Base-by-base conservation (phyloP, 768 basidiomycete genomes). In the Psilocybe subaeruginosa region DNA sequence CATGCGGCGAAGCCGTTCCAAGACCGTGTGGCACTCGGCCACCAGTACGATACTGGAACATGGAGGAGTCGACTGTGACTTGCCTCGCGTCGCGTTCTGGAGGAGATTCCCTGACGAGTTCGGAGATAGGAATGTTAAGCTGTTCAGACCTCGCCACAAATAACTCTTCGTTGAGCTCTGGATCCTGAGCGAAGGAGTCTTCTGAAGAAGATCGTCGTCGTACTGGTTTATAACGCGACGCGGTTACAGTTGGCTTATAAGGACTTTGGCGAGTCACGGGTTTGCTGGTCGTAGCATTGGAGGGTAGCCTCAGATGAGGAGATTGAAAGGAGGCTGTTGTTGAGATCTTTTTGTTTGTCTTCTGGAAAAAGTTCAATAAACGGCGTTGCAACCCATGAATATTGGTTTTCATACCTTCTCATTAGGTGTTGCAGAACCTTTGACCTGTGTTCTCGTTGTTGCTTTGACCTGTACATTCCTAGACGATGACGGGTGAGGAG, bases 181-280 rank as follows among this genome's bases (percentile, higher is more conserved):
- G 62, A 37, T 78, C 77, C 35, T 79, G 83, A 43, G 80, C 86
- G 61, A 91, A 89, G 2, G 89, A 90, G 69, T 90, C 88, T 69
- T 84, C 80, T 3, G 87, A 87, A 8, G 72, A 69, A 43, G 68
- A 62, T 4, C 64, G 66, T 29, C 61, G 68, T 35, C 58, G 61
- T 9, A 58, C 60, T 49, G 57, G 65, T 59, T 63, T 67, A 59
- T 69, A 66, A 30, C 69, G 68, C 35, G 65, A 63, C 16, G 63
- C 54, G 17, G 49, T 35, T 23, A 56, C 16, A 4, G 63, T 61
- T n/a, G 64, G 56, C 54, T 67, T 70, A 66, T 67, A 63, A 41
- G 66, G 58, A 35, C 52, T 65, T 49, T 66, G 63, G 30, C 55
- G 63, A 59, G 66, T 61, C 37, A 64, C 51, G 30, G 59, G 59